Percentiles rank a stretch among this genome's conserved stretches.
Evolutionary conservation across 1,284 basidiomycete genomes (phyloP).

Genomic region (Polyporus tsugae): DNA sequence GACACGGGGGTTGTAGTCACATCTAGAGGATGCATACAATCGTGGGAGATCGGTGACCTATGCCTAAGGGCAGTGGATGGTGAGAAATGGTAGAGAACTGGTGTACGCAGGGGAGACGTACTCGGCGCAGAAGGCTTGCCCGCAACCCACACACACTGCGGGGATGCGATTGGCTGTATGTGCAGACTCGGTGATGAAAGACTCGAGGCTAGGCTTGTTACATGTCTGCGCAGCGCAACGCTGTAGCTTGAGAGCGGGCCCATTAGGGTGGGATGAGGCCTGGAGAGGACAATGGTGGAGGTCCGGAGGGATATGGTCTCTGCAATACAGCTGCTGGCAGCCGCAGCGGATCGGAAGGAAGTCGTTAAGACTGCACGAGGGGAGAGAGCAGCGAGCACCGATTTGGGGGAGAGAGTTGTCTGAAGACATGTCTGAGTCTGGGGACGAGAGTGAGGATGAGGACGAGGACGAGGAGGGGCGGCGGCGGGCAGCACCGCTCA

Average conservation of each 20-base stretch:
- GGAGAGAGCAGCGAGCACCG: slow-evolving; percentile 63
- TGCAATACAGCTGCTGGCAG: slow-evolving; percentile 63
- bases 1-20: slow-evolving; percentile 20
- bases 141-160: slow-evolving; percentile 60
- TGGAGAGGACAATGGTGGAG: slow-evolving; percentile 58
- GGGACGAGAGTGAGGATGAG: not conserved
- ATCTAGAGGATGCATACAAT: slow-evolving; percentile 48
- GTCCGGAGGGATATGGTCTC: slow-evolving; percentile 63
- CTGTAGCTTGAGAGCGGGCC: slow-evolving; percentile 44
- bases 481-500: slow-evolving; percentile 1
- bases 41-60: slow-evolving; percentile 65
- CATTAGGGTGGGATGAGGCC: slow-evolving; percentile 15
- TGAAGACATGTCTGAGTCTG: slow-evolving; percentile 13
- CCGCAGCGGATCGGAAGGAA: slow-evolving; percentile 71
- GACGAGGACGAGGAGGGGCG: not conserved
- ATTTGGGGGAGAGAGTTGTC: slow-evolving; percentile 38
- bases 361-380: slow-evolving; percentile 62
- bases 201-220: slow-evolving; percentile 60
- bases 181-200: slow-evolving; percentile 41
- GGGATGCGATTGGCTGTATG: slow-evolving; percentile 42
- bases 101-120: slow-evolving; percentile 41
- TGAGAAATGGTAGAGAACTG: slow-evolving; percentile 8
- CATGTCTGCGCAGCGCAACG: slow-evolving; percentile 63
- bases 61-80: slow-evolving; percentile 52
- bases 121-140: slow-evolving; percentile 68